Percentiles rank a stretch among this genome's conserved stretches.
These are phyloP conservation scores for Phaeodactylum tricornutum DNA, from an alignment of 108 stramenopile genomes.

Conservation along the genomic window DNA sequence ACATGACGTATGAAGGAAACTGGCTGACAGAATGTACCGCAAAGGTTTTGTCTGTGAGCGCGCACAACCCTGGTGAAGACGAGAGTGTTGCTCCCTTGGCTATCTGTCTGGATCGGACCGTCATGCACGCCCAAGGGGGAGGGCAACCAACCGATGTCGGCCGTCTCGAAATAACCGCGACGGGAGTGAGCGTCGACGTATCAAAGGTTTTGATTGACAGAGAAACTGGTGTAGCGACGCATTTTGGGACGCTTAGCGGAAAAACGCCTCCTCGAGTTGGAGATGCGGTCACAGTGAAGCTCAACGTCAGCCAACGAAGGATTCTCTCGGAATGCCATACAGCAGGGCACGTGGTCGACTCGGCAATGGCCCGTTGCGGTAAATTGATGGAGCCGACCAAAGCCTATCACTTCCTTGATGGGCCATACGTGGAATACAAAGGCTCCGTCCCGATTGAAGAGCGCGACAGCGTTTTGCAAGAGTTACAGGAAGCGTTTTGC, in stretches of 20 bases:
- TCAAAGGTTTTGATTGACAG: constrained; percentile 53
- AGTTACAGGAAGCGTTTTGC: constrained; percentile 39
- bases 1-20: constrained; percentile 65
- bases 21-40: constrained; percentile 14
- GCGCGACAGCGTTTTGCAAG: constrained; percentile 16
- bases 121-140: constrained; percentile 78
- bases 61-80: not conserved
- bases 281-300: constrained; percentile 31
- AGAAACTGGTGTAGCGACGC: constrained; percentile 41
- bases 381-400: constrained; percentile 38
- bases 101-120: constrained; percentile 46
- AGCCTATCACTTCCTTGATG: constrained; percentile 81
- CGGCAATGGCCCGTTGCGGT: constrained; percentile 58
- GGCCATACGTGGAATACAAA: constrained; percentile 76
- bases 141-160: constrained; percentile 81
- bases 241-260: constrained; percentile 29
- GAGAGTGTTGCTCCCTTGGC: constrained; percentile 3
- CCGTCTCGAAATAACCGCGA: constrained; percentile 13
- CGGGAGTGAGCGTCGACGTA: constrained; percentile 19
- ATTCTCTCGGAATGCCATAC: constrained; percentile 75
- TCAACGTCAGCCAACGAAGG: constrained; percentile 34
- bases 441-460: constrained; percentile 33
- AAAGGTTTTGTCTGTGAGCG: not conserved
- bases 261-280: constrained; percentile 11
- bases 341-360: constrained; percentile 83